Percentiles rank a stretch among this genome's conserved stretches.
phyloP scores from a whole-genome alignment of 768 basidiomycete genomes.

The Mycena indigotica region DNA sequence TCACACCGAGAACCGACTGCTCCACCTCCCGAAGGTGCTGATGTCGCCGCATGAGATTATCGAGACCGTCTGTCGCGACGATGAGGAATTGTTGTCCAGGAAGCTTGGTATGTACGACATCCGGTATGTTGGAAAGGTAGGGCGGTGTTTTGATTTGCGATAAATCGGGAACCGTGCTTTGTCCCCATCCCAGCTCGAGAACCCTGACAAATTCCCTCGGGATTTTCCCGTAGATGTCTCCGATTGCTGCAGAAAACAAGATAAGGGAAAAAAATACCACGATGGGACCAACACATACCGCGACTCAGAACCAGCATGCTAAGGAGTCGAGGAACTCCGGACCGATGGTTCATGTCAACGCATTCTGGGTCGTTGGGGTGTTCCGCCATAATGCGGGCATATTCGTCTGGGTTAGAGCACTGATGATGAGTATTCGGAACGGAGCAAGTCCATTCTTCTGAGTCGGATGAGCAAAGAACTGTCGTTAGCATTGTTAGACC shows the following conservation, averaged over 20 bases:
- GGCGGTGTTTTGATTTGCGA: conserved; percentile 16
- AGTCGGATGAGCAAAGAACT: conserved; percentile 2
- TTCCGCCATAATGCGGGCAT: conserved; percentile 11
- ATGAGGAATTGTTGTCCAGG: not conserved
- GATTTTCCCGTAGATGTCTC: conserved; percentile 21
- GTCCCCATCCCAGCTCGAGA: conserved; percentile 14
- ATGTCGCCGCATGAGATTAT: no score
- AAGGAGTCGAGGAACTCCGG: no score
- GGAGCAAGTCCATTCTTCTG: not conserved
- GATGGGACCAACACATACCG: no score
- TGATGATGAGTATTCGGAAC: conserved; percentile 12
- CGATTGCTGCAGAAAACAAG: conserved; percentile 11
- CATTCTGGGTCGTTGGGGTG: conserved; percentile 20
- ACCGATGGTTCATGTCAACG: conserved; percentile 4
- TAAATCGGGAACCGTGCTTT: conserved; percentile 6
- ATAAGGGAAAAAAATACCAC: not conserved
- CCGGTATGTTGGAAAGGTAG: conserved; percentile 20
- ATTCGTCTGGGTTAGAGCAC: conserved; percentile 9
- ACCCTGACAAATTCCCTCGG: conserved; percentile 11
- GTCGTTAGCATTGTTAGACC: not conserved
- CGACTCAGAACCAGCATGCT: conserved; percentile 17
- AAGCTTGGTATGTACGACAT: conserved; percentile 11
- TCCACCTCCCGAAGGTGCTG: no score
- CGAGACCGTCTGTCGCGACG: not conserved
- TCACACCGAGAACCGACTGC: no score